Conservation (phyloP, 2,329 filamentous ascomycete species). For the Beauveria caledonica region DNA sequence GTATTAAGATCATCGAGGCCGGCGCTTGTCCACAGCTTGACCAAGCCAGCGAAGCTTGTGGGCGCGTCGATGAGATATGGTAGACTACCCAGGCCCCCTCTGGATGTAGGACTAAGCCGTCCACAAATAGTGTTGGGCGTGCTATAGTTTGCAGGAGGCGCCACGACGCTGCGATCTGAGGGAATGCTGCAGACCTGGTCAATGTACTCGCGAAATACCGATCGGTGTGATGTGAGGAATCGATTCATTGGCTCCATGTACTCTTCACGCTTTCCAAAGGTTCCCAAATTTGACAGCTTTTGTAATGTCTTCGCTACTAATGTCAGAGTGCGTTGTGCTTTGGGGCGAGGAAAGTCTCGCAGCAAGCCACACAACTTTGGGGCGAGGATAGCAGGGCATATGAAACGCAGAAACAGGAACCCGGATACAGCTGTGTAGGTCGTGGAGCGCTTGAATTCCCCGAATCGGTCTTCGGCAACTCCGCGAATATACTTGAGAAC, state of each 20-base stretch:
- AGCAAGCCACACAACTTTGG: constrained; percentile 87
- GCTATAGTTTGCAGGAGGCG: constrained; percentile 76
- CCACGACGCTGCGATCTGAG: constrained; percentile 54
- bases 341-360: constrained; percentile 70
- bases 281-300: constrained; percentile 82
- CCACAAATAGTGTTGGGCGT: constrained; percentile 86
- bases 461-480: constrained; percentile 89
- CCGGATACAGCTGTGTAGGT: constrained; percentile 92
- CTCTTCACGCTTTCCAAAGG: constrained; percentile 88
- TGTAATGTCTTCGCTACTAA: constrained; percentile 89
- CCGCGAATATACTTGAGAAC: constrained; percentile 87
- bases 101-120: constrained; percentile 68
- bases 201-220: constrained; percentile 78
- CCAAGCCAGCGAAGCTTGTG: constrained; percentile 73
- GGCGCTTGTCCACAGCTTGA: constrained; percentile 68
- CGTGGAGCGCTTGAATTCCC: constrained; percentile 82
- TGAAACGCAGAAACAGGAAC: constrained; percentile 89
- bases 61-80: constrained; percentile 89
- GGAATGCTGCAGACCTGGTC: constrained; percentile 80
- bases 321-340: constrained; percentile 80
- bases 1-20: constrained; percentile 31
- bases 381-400: constrained; percentile 92
- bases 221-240: constrained; percentile 67
- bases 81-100: constrained; percentile 87
- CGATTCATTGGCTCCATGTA: constrained; percentile 99